Evolutionary conservation across 495 filamentous ascomycete species (phyloP).

Genomic region (Aspergillus ostianus): DNA sequence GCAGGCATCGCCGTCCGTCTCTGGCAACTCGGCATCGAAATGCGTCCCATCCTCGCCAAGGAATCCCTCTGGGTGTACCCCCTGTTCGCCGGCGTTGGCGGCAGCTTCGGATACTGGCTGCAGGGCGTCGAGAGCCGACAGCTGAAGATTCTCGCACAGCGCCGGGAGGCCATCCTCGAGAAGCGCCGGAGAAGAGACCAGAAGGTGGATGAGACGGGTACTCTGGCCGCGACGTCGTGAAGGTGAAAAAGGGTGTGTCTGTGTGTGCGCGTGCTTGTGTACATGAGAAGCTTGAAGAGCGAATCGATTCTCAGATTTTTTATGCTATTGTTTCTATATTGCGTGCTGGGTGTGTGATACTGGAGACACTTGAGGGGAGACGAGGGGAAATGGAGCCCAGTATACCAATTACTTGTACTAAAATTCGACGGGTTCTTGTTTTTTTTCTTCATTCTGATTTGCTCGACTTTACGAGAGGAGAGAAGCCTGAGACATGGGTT

Average conservation of each 20-base stretch:
- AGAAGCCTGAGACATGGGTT: background rate
- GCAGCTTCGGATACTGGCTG: constrained; percentile 95
- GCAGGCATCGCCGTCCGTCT: constrained; percentile 83
- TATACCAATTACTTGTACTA: constrained; percentile 28
- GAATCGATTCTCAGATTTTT: constrained; percentile 19
- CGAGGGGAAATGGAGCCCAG: constrained; percentile 2
- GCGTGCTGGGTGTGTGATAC: constrained; percentile 7
- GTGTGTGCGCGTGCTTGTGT: background rate
- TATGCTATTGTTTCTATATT: constrained; percentile 19
- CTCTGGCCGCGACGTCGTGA: constrained; percentile 41
- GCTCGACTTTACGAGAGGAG: background rate
- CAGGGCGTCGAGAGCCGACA: constrained; percentile 80
- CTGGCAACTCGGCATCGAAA: constrained; percentile 97
- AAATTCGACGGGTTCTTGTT: constrained; percentile 37
- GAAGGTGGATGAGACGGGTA: constrained; percentile 37
- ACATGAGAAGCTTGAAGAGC: background rate
- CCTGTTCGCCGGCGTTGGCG: constrained; percentile 78
- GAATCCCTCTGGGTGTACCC: constrained; percentile 87
- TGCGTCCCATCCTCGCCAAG: constrained; percentile 85
- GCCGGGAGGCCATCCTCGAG: constrained; percentile 75
- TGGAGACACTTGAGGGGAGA: background rate
- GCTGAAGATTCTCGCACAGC: constrained; percentile 68
- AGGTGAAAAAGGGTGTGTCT: background rate
- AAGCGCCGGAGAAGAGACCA: constrained; percentile 78
- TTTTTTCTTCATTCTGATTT: too few relatives aligned